A percentile compares a stretch with the other conserved stretches of the same genome.
These are phyloP conservation scores for Dispira parvispora DNA, from an alignment of 192 early-diverging fungal genomes.

Conservation along the genomic window DNA sequence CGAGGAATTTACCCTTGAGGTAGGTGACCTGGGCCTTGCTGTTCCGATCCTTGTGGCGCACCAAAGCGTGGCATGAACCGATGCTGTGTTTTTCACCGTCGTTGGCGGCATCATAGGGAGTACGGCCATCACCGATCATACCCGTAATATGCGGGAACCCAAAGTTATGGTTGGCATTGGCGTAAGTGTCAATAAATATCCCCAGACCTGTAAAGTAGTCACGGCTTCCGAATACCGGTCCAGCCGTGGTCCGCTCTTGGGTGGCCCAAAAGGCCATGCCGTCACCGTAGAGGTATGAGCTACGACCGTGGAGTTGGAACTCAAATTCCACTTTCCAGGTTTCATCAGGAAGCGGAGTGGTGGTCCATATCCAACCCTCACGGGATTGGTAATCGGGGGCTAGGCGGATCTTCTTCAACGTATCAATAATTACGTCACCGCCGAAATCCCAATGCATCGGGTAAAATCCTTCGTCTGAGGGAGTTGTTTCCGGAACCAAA, in stretches of 20 bases:
- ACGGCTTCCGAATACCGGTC: constrained; percentile 77
- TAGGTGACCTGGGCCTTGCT: constrained; percentile 59
- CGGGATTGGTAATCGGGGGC: constrained; percentile 67
- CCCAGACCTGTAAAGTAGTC: constrained; percentile 86
- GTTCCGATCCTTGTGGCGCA: constrained; percentile 43
- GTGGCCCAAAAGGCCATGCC: constrained; percentile 95
- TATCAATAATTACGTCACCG: constrained; percentile 78
- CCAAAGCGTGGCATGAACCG: constrained; percentile 59
- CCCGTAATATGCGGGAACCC: constrained; percentile 80
- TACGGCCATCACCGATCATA: constrained; percentile 86
- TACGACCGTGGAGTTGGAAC: constrained; percentile 67
- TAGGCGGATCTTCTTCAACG: constrained; percentile 70
- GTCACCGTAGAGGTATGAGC: constrained; percentile 71
- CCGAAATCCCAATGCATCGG: constrained; percentile 93
- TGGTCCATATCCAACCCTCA: constrained; percentile 67
- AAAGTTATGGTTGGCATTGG: constrained; percentile 51
- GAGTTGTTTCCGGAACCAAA: no score
- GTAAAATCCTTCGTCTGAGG: constrained; percentile 50
- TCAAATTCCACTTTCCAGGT: constrained; percentile 76
- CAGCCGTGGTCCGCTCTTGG: constrained; percentile 41
- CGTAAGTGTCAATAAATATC: constrained; percentile 93
- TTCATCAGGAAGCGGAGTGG: constrained; percentile 16
- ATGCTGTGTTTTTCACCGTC: constrained; percentile 60
- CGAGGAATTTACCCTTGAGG: constrained; percentile 36
- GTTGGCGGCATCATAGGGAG: constrained; percentile 63